These are phyloP conservation scores for Fusarium equiseti DNA, from an alignment of 2,329 filamentous ascomycete species.

Conservation along the genomic window DNA sequence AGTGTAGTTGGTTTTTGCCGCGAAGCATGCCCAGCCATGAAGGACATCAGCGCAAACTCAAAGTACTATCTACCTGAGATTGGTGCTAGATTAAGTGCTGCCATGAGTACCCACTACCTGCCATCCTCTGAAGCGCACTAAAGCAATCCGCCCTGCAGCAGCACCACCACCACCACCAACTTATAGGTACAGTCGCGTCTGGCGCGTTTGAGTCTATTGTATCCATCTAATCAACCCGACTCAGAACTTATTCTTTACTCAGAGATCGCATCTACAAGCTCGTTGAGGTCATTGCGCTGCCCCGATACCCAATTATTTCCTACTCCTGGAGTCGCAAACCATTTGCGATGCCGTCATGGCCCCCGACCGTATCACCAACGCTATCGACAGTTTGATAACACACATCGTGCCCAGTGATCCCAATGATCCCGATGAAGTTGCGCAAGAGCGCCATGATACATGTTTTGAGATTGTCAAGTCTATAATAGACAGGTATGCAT, in stretches of 20 bases:
- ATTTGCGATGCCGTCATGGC: conserved; percentile 65
- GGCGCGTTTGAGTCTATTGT: conserved; percentile 37
- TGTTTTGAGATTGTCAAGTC: conserved; percentile 65
- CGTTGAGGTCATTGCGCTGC: background rate
- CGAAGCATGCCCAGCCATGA: conserved; percentile 41
- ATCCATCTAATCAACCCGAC: conserved; percentile 19
- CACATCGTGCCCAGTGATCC: conserved; percentile 76
- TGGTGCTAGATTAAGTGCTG: background rate
- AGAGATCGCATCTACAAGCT: background rate
- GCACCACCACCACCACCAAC: conserved; percentile 32
- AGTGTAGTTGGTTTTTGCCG: conserved; percentile 55
- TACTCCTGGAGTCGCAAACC: conserved; percentile 9
- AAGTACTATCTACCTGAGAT: conserved; percentile 46
- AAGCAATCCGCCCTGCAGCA: conserved; percentile 34
- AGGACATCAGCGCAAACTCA: conserved; percentile 34
- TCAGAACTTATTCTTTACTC: background rate
- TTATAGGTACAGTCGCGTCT: conserved; percentile 48
- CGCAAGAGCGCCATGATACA: conserved; percentile 76
- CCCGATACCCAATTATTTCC: background rate
- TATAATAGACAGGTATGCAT: conserved; percentile 63
- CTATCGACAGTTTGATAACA: conserved; percentile 82
- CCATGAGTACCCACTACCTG: conserved; percentile 39
- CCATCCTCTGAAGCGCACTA: conserved; percentile 19
- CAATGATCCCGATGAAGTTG: conserved; percentile 74
- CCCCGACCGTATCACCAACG: conserved; percentile 78